Evolutionary conservation across 345 rosid genomes (phyloP).

Genomic region (Theobroma cacao): DNA sequence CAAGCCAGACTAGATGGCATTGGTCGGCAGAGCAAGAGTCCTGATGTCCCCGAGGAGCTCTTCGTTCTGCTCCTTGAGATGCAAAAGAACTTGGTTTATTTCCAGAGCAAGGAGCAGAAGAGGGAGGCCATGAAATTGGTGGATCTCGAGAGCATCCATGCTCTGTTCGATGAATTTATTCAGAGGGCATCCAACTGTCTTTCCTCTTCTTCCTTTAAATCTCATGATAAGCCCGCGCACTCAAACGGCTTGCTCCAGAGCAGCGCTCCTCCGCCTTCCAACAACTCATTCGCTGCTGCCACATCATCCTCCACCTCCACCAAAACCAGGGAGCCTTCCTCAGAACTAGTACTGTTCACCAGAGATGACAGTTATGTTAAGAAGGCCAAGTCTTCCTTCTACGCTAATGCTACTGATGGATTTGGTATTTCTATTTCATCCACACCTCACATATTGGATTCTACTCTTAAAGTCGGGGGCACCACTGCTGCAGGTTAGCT

Average conservation of each 20-base stretch:
- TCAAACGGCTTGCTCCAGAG: slow-evolving; percentile 17
- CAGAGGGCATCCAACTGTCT: slow-evolving; percentile 82
- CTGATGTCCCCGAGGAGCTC: slow-evolving; percentile 70
- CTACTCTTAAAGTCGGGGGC: slow-evolving; percentile 48
- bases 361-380: slow-evolving; percentile 75
- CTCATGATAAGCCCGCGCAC: slow-evolving; percentile 11
- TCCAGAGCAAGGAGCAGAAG: slow-evolving; percentile 69
- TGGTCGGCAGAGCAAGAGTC: slow-evolving; percentile 39
- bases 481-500: slow-evolving; percentile 44
- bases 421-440: slow-evolving; percentile 28
- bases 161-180: slow-evolving; percentile 68
- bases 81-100: slow-evolving; percentile 54
- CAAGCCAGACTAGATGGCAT: slow-evolving; percentile 63
- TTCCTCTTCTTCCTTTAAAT: slow-evolving; percentile 16
- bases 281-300: slow-evolving; percentile 17
- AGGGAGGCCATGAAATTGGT: slow-evolving; percentile 66
- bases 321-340: slow-evolving; percentile 21
- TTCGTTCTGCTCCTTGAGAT: slow-evolving; percentile 67
- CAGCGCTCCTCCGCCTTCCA: neutral
- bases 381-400: slow-evolving; percentile 52
- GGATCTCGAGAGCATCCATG: slow-evolving; percentile 72
- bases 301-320: slow-evolving; percentile 20
- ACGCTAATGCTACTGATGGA: slow-evolving; percentile 43
- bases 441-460: slow-evolving; percentile 50
- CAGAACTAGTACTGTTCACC: slow-evolving; percentile 41